Evolutionary conservation across 345 rosid genomes (phyloP).

Genomic region (Arabis alpina): DNA sequence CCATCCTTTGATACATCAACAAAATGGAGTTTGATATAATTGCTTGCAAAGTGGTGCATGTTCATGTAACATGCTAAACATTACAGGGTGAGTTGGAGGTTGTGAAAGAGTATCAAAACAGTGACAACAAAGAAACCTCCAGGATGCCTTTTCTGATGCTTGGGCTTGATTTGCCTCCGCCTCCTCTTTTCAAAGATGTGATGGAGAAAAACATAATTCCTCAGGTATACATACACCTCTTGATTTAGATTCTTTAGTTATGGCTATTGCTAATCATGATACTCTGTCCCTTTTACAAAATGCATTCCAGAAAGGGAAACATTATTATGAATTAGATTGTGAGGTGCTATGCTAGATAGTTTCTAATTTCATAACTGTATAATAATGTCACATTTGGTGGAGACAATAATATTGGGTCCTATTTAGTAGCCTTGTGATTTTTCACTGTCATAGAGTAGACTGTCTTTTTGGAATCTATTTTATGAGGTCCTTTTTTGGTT

Average conservation of each 20-base stretch:
- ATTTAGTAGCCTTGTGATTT: not conserved
- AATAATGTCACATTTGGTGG: not conserved
- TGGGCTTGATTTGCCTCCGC: conserved; percentile 97
- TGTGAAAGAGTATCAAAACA: conserved; percentile 71
- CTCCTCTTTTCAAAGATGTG: conserved; percentile 95
- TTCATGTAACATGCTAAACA: conserved; percentile 1
- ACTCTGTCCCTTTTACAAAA: conserved; percentile 2
- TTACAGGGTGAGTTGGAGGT: conserved; percentile 89
- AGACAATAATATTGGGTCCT: not conserved
- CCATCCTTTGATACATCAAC: conserved; percentile 6
- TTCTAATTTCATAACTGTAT: not conserved
- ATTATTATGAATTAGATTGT: not conserved
- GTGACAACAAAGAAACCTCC: conserved; percentile 59
- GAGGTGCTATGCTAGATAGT: not conserved
- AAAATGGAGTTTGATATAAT: not conserved
- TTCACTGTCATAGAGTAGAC: not conserved
- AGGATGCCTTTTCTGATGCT: conserved; percentile 97
- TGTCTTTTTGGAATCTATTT: not conserved
- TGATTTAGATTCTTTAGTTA: conserved; percentile 4
- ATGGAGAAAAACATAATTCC: conserved; percentile 99
- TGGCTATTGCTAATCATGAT: conserved; percentile 13
- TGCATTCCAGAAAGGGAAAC: conserved; percentile 9
- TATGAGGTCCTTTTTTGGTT: not conserved
- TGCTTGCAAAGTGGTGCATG: not conserved
- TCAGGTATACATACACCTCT: conserved; percentile 57